Evolutionary conservation across 1,284 basidiomycete species (phyloP), one percentile per base, ranked within the genome.

Genomic region (Ceratobasidium papillatum): DNA sequence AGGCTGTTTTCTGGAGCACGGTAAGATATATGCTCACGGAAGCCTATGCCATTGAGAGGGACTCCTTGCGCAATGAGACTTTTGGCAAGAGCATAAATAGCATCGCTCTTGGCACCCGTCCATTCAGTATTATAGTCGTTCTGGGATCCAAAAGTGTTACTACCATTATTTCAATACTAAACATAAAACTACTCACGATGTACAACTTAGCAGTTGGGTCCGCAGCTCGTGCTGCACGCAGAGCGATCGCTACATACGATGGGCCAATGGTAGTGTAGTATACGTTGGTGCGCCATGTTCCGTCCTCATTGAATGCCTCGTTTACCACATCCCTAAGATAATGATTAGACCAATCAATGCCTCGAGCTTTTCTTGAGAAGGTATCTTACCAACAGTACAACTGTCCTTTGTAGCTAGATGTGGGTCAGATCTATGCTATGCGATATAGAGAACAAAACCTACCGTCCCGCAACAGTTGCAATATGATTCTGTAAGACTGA

Each of bases 281-380:
- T n/a, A 87, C 83, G 63, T 82, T 82, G 22, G 76, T 68, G 56
- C 87, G 83, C 80, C 83, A 86, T 3, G 86, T 87, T 7, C 77
- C 77, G 45, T 89, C 86, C 27, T 89, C 88, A 77, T 88, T 88
- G 80, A 89, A 85, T 1, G 87, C 85, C 78, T 90, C 82, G 54
- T 84, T 84, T 25, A 84, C 80, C 12, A 85, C 83, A 75, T 85
- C 84, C 83, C 83, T 84, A 38, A 12, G 12, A 14, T 2, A n/a
- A 59, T 9, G 22, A 36, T 36, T 9, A 59, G 12, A 3, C 27
- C 30, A 47, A 30, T 9, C 22, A 14, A 9, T 8, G 4, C n/a
- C 7, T 51, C 30, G 27, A 49, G 27, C 7, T 34, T 32, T 14
- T 38, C 41, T 5, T 27, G 45, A 49, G 51, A 9, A 12, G n/a